Evolutionary conservation across 2,329 filamentous ascomycete species (phyloP).

Genomic region (Hypocreales sp.): DNA sequence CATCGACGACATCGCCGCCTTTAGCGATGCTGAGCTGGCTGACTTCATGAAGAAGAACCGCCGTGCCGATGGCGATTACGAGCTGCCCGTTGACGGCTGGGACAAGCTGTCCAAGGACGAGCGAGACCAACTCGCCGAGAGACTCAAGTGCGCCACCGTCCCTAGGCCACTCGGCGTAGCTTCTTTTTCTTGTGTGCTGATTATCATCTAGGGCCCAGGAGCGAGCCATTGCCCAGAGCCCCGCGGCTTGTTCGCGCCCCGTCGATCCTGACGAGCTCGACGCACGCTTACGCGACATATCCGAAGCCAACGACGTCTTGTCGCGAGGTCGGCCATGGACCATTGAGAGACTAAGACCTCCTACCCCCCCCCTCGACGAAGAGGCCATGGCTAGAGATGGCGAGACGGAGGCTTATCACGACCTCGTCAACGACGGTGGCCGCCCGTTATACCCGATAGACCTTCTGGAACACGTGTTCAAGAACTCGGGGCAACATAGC

Average conservation of each 20-base stretch:
- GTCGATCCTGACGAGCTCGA: slow-evolving; percentile 8
- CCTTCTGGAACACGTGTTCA: slow-evolving; percentile 9
- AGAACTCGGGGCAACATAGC: slow-evolving; percentile 7
- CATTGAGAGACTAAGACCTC: neutral
- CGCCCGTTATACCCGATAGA: slow-evolving; percentile 14
- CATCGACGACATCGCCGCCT: slow-evolving; percentile 3
- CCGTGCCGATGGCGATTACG: slow-evolving; percentile 4
- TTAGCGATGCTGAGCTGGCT: slow-evolving; percentile 7
- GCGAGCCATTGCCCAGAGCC: neutral
- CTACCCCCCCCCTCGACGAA: neutral
- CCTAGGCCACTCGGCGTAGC: neutral
- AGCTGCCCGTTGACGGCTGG: slow-evolving; percentile 6
- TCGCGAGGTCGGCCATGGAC: neutral
- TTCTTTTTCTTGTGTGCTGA: slow-evolving; percentile 1
- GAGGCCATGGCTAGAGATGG: neutral
- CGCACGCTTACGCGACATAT: slow-evolving; percentile 5
- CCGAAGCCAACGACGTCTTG: neutral
- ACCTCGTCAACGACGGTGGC: slow-evolving; percentile 15
- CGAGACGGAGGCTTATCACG: slow-evolving; percentile 11
- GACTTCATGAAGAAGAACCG: slow-evolving; percentile 7
- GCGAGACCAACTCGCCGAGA: slow-evolving; percentile 5
- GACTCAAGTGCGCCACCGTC: slow-evolving; percentile 4
- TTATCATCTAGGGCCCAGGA: slow-evolving; percentile 1
- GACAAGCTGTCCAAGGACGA: slow-evolving; percentile 5
- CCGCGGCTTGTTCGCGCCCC: slow-evolving; percentile 2